Conservation (phyloP, 345 rosid species). For the Camelina sativa region DNA sequence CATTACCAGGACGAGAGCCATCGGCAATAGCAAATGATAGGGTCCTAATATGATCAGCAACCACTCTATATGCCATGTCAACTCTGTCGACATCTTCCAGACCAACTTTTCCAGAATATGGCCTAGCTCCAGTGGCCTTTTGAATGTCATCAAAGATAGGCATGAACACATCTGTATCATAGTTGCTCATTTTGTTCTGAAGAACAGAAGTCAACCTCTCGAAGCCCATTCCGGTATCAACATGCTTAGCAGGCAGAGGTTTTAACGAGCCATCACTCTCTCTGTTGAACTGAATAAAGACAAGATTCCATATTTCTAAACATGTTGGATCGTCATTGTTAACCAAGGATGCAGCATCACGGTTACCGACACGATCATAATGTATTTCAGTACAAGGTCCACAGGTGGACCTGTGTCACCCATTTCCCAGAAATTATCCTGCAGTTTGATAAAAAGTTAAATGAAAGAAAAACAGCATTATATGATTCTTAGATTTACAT, state of each 20-base stretch:
- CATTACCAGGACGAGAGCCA: constrained; percentile 99
- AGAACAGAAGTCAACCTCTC: constrained; percentile 92
- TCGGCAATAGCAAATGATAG: constrained; percentile 96
- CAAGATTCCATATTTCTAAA: constrained; percentile 98
- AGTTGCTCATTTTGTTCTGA: constrained; percentile 98
- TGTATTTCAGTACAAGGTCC: constrained; percentile 99
- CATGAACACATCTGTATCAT: constrained; percentile 93
- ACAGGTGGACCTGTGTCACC: constrained; percentile 99
- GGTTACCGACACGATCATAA: constrained; percentile 86
- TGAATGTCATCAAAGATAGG: constrained; percentile 92
- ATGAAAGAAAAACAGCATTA: no score
- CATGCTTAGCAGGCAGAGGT: constrained; percentile 95
- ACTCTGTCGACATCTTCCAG: constrained; percentile 70
- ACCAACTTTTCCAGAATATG: constrained; percentile 94
- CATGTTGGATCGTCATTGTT: constrained; percentile 96
- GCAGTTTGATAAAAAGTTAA: no score
- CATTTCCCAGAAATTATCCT: constrained; percentile 99
- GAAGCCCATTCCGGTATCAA: constrained; percentile 97
- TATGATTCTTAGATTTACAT: no score
- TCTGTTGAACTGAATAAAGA: constrained; percentile 97
- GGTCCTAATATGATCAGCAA: constrained; percentile 96
- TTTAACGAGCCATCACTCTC: constrained; percentile 86
- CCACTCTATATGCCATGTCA: constrained; percentile 99
- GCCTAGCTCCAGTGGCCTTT: constrained; percentile 87
- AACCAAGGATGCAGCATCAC: constrained; percentile 81